Conservation (phyloP, 257 asterid species). For the Salvia rosmarinus region DNA sequence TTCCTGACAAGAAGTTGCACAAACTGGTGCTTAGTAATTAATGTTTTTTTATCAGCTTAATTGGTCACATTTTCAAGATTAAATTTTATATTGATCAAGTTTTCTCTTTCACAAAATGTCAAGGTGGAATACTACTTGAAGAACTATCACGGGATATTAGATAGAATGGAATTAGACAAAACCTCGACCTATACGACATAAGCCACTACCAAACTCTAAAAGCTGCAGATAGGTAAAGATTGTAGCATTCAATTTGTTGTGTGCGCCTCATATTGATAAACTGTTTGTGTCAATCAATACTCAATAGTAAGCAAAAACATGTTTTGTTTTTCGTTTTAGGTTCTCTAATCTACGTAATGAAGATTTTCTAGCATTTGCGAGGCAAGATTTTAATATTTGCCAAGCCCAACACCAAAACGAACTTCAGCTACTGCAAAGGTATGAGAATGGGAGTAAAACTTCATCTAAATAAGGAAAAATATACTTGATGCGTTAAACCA, state of each 20-base stretch:
- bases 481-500: neutral
- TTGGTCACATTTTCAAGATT: neutral
- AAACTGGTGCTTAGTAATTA: constrained; percentile 39
- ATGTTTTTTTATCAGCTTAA: neutral
- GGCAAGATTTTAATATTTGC: constrained; percentile 42
- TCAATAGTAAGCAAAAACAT: neutral
- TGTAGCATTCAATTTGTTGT: neutral
- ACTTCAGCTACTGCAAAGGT: constrained; percentile 48
- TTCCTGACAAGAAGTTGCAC: constrained; percentile 32
- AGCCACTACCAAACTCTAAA: constrained; percentile 30
- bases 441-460: neutral
- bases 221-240: constrained; percentile 39
- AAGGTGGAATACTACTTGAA: constrained; percentile 45
- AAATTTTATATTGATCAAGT: neutral
- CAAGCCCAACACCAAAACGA: constrained; percentile 49
- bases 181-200: constrained; percentile 38
- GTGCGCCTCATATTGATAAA: neutral
- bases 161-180: constrained; percentile 31
- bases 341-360: constrained; percentile 27
- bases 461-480: neutral
- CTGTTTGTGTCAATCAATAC: neutral
- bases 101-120: neutral
- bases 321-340: constrained; percentile 25
- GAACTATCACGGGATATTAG: constrained; percentile 40
- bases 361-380: constrained; percentile 38